Evolutionary conservation across 2,329 filamentous ascomycete species (phyloP), one percentile per base, ranked within the genome.

Genomic region (Zymoseptoria brevis): DNA sequence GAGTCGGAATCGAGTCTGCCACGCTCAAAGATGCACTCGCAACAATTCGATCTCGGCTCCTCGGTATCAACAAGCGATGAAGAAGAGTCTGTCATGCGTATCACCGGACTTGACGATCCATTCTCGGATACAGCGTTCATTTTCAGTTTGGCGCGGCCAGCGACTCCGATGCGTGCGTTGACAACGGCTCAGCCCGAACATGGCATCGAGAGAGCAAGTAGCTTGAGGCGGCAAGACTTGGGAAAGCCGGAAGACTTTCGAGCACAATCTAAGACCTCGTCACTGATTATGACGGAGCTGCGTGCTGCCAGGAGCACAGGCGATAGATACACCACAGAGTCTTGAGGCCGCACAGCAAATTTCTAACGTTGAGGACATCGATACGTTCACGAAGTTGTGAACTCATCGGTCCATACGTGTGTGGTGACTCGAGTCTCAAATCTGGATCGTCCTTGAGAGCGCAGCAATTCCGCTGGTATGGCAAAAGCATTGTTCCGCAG

Each of bases 101-200:
- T 64, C 54, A 63, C 56, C 29, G 61, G 56, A 3, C 54, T 64
- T 1, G 60, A 61, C 19, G 61, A 64, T 41, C 62, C 61, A 3
- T 64, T 63, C 54, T 45, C 58, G 13, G 61, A 63, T 35, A 50
- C 48, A 13, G 53, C 50, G 3, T 48, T 52, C 21, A 55, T 48
- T 8, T 52, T 54, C 8, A 16, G 53, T 2, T 26, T 45, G 11
- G 16, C 55, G 16, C 3, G 35, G 8, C 13, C 24, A 9, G 54
- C 29, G 49, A 56, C 58, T 29, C 55, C 53, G n/a, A 50, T 21
- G n/a, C 13, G 16, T 45, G 3, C 13, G 35, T 45, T 7, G 35
- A 13, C 11, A n/a, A 45, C 13, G 13, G 13, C 35, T 45, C 5
- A 45, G 35, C 13, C 4, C 6, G 35, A 45, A 4, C 4, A 13